phyloP scores from a whole-genome alignment of 1,284 basidiomycete species.

The Trichosporon sp. region DNA sequence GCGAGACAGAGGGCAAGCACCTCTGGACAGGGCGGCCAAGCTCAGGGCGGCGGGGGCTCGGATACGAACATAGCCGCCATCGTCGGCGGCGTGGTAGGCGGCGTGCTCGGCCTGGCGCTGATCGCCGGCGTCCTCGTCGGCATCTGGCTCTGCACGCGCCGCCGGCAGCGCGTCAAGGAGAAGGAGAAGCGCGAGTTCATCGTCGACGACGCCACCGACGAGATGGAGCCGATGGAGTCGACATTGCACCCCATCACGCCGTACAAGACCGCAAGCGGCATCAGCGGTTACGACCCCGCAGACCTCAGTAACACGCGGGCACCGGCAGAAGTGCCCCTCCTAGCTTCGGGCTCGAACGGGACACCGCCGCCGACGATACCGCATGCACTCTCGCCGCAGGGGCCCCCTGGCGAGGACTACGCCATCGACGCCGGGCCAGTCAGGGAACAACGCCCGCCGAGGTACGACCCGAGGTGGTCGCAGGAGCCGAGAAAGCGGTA shows the following conservation, averaged over 20 bases:
- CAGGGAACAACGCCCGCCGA: background rate
- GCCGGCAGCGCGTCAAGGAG: background rate
- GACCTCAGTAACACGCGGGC: too few relatives aligned
- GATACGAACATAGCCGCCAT: background rate
- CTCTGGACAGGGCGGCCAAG: too few relatives aligned
- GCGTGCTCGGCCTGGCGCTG: background rate
- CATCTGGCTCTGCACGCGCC: background rate
- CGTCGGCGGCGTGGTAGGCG: background rate
- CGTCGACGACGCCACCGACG: background rate
- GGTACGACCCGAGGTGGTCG: background rate
- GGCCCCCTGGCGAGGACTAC: background rate
- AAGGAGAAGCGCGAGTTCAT: background rate
- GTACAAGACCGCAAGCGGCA: background rate
- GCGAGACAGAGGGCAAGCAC: too few relatives aligned
- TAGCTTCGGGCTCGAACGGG: too few relatives aligned
- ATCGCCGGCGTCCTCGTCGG: background rate
- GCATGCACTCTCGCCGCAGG: background rate
- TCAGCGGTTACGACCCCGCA: background rate
- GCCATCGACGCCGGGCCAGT: background rate
- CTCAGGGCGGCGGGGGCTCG: background rate
- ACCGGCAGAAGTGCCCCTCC: background rate
- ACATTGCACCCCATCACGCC: background rate
- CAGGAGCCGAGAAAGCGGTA: background rate
- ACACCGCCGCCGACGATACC: background rate
- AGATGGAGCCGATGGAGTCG: background rate